These are phyloP conservation scores for Eimeria necatrix DNA, from an alignment of 169 alveolate genomes.

Conservation along the genomic window DNA sequence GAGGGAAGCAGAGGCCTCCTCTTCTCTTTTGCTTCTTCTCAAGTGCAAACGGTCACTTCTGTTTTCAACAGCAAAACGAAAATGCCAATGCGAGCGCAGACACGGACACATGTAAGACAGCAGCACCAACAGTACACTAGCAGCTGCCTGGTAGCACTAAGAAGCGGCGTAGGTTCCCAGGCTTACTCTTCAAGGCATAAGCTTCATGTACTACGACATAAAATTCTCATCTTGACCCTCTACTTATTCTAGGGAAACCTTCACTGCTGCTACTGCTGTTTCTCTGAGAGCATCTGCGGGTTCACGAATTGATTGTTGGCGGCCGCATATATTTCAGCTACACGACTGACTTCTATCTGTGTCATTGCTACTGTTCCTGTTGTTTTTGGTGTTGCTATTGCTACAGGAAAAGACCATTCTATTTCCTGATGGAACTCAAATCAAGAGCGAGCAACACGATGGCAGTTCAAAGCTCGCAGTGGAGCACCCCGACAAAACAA, in stretches of 20 bases:
- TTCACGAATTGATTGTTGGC: too few relatives aligned
- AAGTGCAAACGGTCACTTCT: neutral
- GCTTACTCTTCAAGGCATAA: too few relatives aligned
- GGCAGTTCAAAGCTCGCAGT: neutral
- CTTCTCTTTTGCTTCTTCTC: neutral
- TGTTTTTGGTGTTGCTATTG: neutral
- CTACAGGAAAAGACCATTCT: neutral
- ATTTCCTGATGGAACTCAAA: slow-evolving; percentile 13
- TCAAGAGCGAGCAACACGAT: neutral
- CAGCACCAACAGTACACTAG: neutral
- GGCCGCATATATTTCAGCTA: too few relatives aligned
- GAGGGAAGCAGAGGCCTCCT: neutral
- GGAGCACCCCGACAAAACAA: neutral
- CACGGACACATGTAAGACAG: neutral
- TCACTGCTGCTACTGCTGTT: too few relatives aligned
- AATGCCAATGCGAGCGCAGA: neutral
- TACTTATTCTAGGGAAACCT: too few relatives aligned
- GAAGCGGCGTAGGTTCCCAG: too few relatives aligned
- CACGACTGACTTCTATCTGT: neutral
- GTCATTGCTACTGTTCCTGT: neutral
- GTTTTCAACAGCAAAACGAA: neutral
- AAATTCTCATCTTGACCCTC: too few relatives aligned
- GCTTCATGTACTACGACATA: too few relatives aligned
- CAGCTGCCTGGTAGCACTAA: too few relatives aligned
- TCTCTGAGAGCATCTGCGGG: too few relatives aligned